A percentile compares a stretch with the other conserved stretches of the same genome.
Conservation (phyloP, 1,139 yeast species). For the Blastobotrys raffinosifermentans region DNA sequence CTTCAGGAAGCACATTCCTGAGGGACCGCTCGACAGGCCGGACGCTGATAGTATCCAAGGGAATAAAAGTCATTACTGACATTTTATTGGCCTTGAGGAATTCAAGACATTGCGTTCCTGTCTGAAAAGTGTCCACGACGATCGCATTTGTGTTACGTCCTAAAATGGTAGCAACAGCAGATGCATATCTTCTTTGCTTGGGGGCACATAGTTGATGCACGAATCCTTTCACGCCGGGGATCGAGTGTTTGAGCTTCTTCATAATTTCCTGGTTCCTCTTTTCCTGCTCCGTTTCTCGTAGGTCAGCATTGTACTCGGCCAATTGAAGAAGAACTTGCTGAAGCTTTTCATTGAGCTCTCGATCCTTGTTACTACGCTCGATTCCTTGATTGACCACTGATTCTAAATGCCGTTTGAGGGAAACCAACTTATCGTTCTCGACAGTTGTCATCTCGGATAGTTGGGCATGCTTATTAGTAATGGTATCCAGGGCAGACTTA, state of each 20-base stretch:
- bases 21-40: slow-evolving; percentile 50
- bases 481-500: slow-evolving; percentile 33
- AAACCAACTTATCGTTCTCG: slow-evolving; percentile 32
- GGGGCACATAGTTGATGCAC: slow-evolving; percentile 80
- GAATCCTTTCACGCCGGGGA: slow-evolving; percentile 80
- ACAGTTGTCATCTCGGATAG: slow-evolving; percentile 26
- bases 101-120: slow-evolving; percentile 79
- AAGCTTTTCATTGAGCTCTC: slow-evolving; percentile 55
- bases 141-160: slow-evolving; percentile 80
- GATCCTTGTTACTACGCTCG: slow-evolving; percentile 43
- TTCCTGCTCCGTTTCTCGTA: slow-evolving; percentile 70
- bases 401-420: slow-evolving; percentile 41
- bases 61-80: slow-evolving; percentile 84
- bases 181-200: slow-evolving; percentile 63
- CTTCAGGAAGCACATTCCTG: slow-evolving; percentile 50
- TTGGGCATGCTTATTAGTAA: slow-evolving; percentile 14
- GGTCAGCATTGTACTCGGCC: slow-evolving; percentile 68
- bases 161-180: slow-evolving; percentile 71
- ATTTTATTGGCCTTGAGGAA: slow-evolving; percentile 79
- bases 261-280: slow-evolving; percentile 66
- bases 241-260: slow-evolving; percentile 55
- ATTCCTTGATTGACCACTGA: slow-evolving; percentile 44
- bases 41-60: slow-evolving; percentile 72
- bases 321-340: slow-evolving; percentile 56
- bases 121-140: slow-evolving; percentile 67